A percentile compares a stretch with the other conserved stretches of the same genome.
These are phyloP conservation scores for Jacaranda mimosifolia DNA, from an alignment of 257 asterid species.

Conservation along the genomic window DNA sequence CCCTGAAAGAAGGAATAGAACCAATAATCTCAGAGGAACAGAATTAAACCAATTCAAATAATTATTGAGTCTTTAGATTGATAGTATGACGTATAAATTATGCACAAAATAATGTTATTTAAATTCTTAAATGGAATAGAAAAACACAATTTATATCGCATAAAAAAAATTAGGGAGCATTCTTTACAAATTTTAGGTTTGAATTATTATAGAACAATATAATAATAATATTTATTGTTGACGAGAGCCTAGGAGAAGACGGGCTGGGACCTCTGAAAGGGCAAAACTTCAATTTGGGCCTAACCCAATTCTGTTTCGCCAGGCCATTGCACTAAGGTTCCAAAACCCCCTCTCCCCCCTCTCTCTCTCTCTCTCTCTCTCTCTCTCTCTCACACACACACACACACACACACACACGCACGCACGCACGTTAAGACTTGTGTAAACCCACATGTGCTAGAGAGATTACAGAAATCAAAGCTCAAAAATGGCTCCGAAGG, in stretches of 20 bases:
- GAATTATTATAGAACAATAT: too few species aligned
- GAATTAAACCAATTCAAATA: too few species aligned
- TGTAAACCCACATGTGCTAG: not conserved
- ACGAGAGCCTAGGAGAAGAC: not conserved
- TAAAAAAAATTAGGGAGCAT: too few species aligned
- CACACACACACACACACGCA: not conserved
- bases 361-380: not conserved
- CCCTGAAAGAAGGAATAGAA: too few species aligned
- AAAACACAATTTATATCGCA: too few species aligned
- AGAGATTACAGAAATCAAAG: not conserved
- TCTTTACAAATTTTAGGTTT: too few species aligned
- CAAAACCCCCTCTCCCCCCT: not conserved
- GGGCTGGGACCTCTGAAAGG: not conserved
- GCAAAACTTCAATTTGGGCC: not conserved
- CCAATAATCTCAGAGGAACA: too few species aligned
- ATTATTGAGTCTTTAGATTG: too few species aligned
- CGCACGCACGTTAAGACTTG: not conserved
- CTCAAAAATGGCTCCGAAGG: conserved; percentile 75
- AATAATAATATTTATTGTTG: not conserved
- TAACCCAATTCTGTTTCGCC: not conserved
- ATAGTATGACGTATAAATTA: too few species aligned
- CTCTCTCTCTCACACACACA: not conserved
- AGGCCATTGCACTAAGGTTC: not conserved
- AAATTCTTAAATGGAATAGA: too few species aligned
- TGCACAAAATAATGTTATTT: too few species aligned